Percentiles rank a stretch among this genome's conserved stretches.
These are phyloP conservation scores for Ceratocystis albifundus DNA, from an alignment of 2,329 filamentous ascomycete species.

Conservation along the genomic window DNA sequence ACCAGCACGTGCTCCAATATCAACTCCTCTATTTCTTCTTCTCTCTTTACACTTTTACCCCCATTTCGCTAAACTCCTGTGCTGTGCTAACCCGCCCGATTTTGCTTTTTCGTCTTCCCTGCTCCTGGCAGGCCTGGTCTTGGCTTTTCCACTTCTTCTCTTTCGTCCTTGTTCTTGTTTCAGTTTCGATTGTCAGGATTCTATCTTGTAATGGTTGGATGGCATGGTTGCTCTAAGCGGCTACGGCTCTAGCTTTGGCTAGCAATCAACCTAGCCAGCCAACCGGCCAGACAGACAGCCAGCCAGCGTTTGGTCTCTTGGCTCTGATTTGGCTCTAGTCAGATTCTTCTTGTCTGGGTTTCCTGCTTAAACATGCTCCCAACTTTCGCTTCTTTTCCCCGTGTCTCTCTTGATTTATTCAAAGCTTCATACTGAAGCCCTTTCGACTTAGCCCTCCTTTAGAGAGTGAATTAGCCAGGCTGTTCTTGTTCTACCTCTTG, in stretches of 20 bases:
- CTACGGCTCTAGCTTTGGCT: background rate
- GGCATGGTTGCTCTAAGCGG: too few species aligned
- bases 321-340: background rate
- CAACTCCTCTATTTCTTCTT: background rate
- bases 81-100: background rate
- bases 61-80: background rate
- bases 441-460: background rate
- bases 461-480: background rate
- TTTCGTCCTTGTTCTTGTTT: conserved; percentile 6
- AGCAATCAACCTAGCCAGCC: background rate
- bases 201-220: conserved; percentile 1
- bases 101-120: background rate
- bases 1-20: background rate
- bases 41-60: background rate
- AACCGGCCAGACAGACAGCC: too few species aligned
- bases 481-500: background rate
- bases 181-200: conserved; percentile 4
- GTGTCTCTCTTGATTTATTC: background rate
- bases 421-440: background rate
- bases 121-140: background rate
- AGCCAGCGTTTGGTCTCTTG: background rate
- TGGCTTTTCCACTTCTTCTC: conserved; percentile 1
- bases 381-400: background rate
- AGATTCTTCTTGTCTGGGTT: background rate
- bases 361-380: background rate